These are phyloP conservation scores for Coemansia sp. DNA, from an alignment of 192 early-diverging fungal species.

Conservation along the genomic window DNA sequence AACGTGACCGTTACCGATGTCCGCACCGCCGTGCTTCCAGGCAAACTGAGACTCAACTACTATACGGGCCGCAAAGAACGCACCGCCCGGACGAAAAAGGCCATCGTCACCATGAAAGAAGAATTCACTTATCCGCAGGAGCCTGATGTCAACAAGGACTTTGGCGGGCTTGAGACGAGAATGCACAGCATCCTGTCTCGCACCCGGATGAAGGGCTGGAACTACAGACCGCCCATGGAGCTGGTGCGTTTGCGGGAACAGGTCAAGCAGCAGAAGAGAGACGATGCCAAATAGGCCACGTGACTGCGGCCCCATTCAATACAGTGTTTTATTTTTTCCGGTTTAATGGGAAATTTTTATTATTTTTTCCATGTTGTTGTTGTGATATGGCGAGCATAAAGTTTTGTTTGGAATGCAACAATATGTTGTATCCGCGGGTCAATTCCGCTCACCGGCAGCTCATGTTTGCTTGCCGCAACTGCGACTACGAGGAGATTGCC, in stretches of 20 bases:
- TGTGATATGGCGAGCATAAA: slow-evolving; percentile 49
- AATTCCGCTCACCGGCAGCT: slow-evolving; percentile 56
- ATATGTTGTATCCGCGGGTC: slow-evolving; percentile 79
- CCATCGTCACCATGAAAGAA: slow-evolving; percentile 67
- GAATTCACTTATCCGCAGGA: slow-evolving; percentile 62
- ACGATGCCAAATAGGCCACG: not conserved
- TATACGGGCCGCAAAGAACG: slow-evolving; percentile 33
- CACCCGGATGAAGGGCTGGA: slow-evolving; percentile 51
- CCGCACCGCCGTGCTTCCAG: slow-evolving; percentile 85
- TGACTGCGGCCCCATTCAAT: slow-evolving; percentile 1
- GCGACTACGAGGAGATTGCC: slow-evolving; percentile 68
- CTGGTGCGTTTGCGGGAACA: slow-evolving; percentile 11
- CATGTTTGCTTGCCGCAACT: slow-evolving; percentile 76
- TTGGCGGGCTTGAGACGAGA: slow-evolving; percentile 33
- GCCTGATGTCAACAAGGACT: slow-evolving; percentile 43
- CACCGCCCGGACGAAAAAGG: slow-evolving; percentile 59
- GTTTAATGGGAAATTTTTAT: not conserved
- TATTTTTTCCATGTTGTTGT: not conserved
- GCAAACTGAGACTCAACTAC: slow-evolving; percentile 44
- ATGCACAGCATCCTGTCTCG: slow-evolving; percentile 25
- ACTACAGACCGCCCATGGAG: slow-evolving; percentile 19
- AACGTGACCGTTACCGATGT: slow-evolving; percentile 78
- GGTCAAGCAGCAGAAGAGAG: slow-evolving; percentile 3
- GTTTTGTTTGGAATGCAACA: slow-evolving; percentile 62
- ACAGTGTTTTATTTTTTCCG: not conserved